Evolutionary conservation across 2,329 filamentous ascomycete species (phyloP).

Genomic region (Nakataea oryzae): DNA sequence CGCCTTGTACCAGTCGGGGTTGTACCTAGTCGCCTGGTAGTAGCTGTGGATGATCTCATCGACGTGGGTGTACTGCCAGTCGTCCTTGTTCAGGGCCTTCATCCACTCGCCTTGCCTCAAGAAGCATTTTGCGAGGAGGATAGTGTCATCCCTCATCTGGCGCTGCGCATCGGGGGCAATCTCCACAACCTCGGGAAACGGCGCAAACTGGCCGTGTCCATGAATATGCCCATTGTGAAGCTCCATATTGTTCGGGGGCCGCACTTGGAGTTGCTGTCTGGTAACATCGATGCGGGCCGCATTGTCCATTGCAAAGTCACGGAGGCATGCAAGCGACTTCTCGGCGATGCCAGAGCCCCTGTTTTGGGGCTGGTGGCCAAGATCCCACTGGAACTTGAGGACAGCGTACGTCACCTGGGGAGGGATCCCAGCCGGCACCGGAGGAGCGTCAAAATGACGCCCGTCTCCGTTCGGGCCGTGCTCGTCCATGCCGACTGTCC

Average conservation of each 20-base stretch:
- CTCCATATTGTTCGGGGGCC: conserved; percentile 30
- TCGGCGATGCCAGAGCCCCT: conserved; percentile 35
- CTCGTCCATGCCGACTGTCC: conserved; percentile 17
- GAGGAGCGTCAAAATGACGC: conserved; percentile 8
- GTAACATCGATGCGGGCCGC: conserved; percentile 43
- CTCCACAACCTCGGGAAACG: conserved; percentile 9
- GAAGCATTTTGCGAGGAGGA: conserved; percentile 87
- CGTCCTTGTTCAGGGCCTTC: conserved; percentile 70
- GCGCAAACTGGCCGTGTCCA: neutral
- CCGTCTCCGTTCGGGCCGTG: conserved; percentile 3
- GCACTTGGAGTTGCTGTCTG: conserved; percentile 36
- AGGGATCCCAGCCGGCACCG: conserved; percentile 22
- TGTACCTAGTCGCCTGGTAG: conserved; percentile 83
- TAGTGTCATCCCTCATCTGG: conserved; percentile 47
- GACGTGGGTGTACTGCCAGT: conserved; percentile 81
- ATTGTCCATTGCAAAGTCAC: conserved; percentile 50
- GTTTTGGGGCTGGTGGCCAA: conserved; percentile 50
- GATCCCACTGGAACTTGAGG: conserved; percentile 93
- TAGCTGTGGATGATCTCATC: conserved; percentile 88
- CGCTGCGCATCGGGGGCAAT: conserved; percentile 40
- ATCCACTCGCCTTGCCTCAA: conserved; percentile 96
- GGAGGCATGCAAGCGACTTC: conserved; percentile 47
- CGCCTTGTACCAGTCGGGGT: conserved; percentile 94
- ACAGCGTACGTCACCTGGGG: conserved; percentile 93
- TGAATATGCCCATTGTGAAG: conserved; percentile 23